phyloP scores from a whole-genome alignment of 352 stramenopile species.

The Phytophthora crassamura region DNA sequence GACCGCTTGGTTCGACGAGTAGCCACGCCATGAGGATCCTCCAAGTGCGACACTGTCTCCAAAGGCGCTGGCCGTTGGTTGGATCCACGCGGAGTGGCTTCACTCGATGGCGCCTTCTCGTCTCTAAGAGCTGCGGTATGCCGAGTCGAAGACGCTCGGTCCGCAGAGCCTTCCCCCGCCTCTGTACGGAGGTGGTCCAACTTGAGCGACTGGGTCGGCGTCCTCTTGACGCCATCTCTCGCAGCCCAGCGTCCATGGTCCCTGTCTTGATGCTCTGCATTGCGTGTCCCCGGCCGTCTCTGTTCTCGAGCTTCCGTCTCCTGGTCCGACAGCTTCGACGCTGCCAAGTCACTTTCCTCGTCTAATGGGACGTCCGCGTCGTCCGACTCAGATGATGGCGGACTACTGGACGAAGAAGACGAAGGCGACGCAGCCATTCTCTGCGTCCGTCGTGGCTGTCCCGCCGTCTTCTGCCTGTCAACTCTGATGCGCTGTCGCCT shows the following conservation, averaged over 20 bases:
- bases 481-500: background rate
- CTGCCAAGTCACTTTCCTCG: conserved; percentile 7
- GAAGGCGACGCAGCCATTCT: background rate
- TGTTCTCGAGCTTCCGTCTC: background rate
- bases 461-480: no score
- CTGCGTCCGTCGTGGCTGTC: no score
- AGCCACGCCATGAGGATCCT: conserved; percentile 10
- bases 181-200: conserved; percentile 8
- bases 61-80: conserved; percentile 13
- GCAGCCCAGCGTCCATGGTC: background rate
- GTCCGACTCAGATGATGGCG: conserved; percentile 1
- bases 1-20: conserved; percentile 29
- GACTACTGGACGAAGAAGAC: conserved; percentile 3
- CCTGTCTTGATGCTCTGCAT: conserved; percentile 2
- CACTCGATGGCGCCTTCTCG: conserved; percentile 11
- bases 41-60: conserved; percentile 14
- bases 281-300: conserved; percentile 1
- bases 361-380: conserved; percentile 14
- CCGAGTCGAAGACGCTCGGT: background rate
- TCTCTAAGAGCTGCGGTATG: background rate
- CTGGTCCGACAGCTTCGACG: conserved; percentile 4
- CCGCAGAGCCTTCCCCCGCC: conserved; percentile 5
- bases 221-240: conserved; percentile 14
- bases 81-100: background rate
- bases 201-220: conserved; percentile 3